Evolutionary conservation across 148 eudicot genomes (phyloP).

Genomic region (Salicornia ramosissima): DNA sequence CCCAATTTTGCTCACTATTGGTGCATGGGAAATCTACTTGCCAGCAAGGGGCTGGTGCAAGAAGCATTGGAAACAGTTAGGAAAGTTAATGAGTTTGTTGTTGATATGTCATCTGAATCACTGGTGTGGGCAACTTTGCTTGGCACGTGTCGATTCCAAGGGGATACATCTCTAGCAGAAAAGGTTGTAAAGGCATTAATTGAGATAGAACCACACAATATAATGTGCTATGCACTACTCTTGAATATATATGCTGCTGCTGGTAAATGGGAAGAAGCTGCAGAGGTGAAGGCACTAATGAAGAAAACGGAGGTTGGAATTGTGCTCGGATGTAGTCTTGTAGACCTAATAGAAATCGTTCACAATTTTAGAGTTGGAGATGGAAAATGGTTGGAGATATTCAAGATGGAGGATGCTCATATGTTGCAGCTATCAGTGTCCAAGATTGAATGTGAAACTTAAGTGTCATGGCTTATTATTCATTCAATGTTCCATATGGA

Average conservation of each 20-base stretch:
- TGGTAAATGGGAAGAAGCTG: constrained; percentile 67
- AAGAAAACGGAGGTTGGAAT: constrained; percentile 24
- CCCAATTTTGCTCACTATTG: constrained; percentile 77
- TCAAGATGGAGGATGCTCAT: constrained; percentile 16
- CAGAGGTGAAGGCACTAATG: constrained; percentile 44
- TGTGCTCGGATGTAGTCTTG: constrained; percentile 37
- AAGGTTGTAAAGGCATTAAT: constrained; percentile 50
- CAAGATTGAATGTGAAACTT: constrained; percentile 11
- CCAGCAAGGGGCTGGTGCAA: constrained; percentile 44
- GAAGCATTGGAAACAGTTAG: constrained; percentile 54
- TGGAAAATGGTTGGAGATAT: constrained; percentile 20
- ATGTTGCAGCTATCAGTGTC: background rate
- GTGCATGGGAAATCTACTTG: constrained; percentile 79
- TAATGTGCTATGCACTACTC: constrained; percentile 49
- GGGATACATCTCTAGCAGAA: constrained; percentile 47
- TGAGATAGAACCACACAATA: constrained; percentile 52
- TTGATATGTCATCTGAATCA: constrained; percentile 35
- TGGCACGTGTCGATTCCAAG: constrained; percentile 49
- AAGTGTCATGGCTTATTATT: background rate
- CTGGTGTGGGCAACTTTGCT: constrained; percentile 51
- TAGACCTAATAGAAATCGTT: constrained; percentile 56
- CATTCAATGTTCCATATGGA: background rate
- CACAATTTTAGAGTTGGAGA: constrained; percentile 37
- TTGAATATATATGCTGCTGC: constrained; percentile 56
- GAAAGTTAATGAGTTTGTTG: constrained; percentile 34